Percentiles rank a stretch among this genome's conserved stretches.
phyloP scores from a whole-genome alignment of 139 green algal genomes.

The Coelastrella sp. region DNA sequence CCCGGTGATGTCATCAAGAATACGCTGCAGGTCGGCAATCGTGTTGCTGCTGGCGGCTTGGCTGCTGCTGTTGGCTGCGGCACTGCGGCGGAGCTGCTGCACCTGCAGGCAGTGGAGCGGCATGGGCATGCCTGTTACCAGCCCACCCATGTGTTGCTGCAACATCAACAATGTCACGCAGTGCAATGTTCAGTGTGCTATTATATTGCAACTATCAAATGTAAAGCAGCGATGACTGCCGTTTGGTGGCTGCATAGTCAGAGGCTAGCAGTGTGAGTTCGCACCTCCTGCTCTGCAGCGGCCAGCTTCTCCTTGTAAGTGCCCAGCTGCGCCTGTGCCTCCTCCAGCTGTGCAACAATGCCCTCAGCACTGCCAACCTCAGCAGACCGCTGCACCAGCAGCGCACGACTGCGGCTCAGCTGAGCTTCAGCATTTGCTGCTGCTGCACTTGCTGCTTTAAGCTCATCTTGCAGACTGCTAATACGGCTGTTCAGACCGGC shows the following conservation, averaged over 20 bases:
- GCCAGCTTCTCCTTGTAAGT: slow-evolving; percentile 13
- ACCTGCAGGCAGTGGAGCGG: neutral
- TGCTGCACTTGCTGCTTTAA: slow-evolving; percentile 3
- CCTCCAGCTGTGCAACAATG: slow-evolving; percentile 46
- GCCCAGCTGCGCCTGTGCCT: slow-evolving; percentile 44
- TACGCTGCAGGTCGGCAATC: slow-evolving; percentile 36
- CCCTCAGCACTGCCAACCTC: slow-evolving; percentile 44
- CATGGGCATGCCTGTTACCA: no score
- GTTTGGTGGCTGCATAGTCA: no score
- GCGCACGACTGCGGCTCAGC: neutral
- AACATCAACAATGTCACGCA: no score
- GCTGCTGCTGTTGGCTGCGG: slow-evolving; percentile 19
- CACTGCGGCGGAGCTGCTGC: neutral
- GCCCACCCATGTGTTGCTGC: no score
- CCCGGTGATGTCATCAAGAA: slow-evolving; percentile 27
- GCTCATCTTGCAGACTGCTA: neutral
- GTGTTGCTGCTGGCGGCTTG: neutral
- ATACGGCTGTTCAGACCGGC: neutral
- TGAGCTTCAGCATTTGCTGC: neutral
- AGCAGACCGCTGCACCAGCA: slow-evolving; percentile 1
- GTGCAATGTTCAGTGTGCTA: no score
- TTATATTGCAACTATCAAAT: no score
- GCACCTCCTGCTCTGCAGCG: slow-evolving; percentile 44
- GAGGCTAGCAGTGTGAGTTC: no score
- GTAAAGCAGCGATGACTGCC: no score